Base-by-base conservation (phyloP, 805 yeast genomes). In the Kodamaea kaohsiungensis region DNA sequence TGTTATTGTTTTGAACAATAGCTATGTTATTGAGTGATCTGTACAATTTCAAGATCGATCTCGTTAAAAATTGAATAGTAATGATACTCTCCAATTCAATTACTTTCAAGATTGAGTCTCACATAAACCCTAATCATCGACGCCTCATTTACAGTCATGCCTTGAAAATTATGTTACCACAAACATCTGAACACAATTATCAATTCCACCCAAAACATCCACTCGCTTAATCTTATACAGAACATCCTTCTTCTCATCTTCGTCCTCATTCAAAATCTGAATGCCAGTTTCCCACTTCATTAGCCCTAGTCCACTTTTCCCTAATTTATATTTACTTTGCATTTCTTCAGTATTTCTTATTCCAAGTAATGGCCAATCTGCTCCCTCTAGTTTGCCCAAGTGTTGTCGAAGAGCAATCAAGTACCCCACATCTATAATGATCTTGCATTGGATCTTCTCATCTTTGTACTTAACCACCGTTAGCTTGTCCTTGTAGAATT, bases 191-290 rank as follows among this genome's bases (percentile, higher is more conserved):
- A 54, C 45, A 27, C 58, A 54, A 19, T 46, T 50, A 22, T 46
- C 45, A 17, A 54, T 27, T 8, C 52, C 56, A 8, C 56, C 57
- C 22, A 56, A 52, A 7, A 58, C n/a, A 3, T 45, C 47, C 13
- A 48, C 18, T 25, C 45, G 25, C 22, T 46, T 49, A n/a, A 58
- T 16, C 22, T 47, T 51, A 46, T 54, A 58, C 38, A 43, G 53
- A 8, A 53, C 27, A 30, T 19, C 45, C 47, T 58, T 58, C 46
- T 58, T 58, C n/a, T 48, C 49, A 37, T 53, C 53, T 19, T 43
- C 48, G 13, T 42, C 51, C 51, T 47, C 54, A 15, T 39, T 33
- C 8, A 33, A 18, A 8, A 46, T 22, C 18, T 12, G 35, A 46
- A 52, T 40, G 2, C 43, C 37, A 2, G 51, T 47, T 25, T 52